Evolutionary conservation across 169 alveolate species (phyloP), one percentile per base, ranked within the genome.

Genomic region (Eimeria mitis): DNA sequence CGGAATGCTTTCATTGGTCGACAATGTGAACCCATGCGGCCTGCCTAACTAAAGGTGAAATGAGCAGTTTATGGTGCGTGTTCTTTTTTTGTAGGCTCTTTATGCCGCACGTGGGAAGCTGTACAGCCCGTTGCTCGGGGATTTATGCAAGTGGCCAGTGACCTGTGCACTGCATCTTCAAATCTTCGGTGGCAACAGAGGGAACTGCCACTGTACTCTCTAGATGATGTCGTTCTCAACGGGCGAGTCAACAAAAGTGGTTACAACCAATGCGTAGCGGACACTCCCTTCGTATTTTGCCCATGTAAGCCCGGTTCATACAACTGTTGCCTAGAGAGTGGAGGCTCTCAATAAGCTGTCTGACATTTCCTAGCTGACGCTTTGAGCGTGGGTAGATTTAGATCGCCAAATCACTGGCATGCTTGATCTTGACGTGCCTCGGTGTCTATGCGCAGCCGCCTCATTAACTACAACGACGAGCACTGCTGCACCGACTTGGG

Each of bases 71-170:
- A 7, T 73, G 49, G 47, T 0, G 88, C 52, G 56, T 19, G 49
- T 65, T 42, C 49, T 47, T n/a, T 44, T 21, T 25, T 87, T 65
- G 83, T 49, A 87, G 94, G 94, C 63, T 7, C 13, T 34, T 3
- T 87, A 65, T 87, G 94, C 81, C 79, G 83, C 47, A 61, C 21
- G n/a, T 87, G 65, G 81, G 79, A 87, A 2, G 31, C 81, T 63
- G 94, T 87, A 65, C 47, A 65, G 70, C 94, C 94, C 31, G 94
- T 87, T 37, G 94, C 83, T n/a, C 54, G 83, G 83, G 94, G 94
- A 42, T 87, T 87, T 87, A 23, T 65, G 49, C 94, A 87, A 49
- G 94, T 61, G 31, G 94, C 81, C 11, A 87, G 54, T 19, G 94
- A 87, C 42, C 8, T 87, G 61, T 87, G 94, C 83, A 87, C 68